Conservation (phyloP, 768 basidiomycete genomes). For the Leccinum subgranulosum region DNA sequence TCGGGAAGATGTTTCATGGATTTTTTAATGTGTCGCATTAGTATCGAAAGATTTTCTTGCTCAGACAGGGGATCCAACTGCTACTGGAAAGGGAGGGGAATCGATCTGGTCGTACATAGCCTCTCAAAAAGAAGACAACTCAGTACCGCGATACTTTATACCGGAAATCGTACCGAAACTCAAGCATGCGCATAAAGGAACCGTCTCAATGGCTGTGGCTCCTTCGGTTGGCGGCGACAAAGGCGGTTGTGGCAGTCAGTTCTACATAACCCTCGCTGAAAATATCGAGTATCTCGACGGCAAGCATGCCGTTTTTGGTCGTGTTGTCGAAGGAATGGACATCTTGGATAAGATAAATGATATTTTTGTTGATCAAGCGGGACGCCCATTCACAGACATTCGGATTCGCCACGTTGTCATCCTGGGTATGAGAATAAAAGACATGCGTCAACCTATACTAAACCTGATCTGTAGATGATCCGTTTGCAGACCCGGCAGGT, state of each 20-base stretch:
- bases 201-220: constrained; percentile 96
- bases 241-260: constrained; percentile 92
- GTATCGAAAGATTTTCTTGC: constrained; percentile 98
- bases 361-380: constrained; percentile 82
- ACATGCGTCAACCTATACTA: not conserved
- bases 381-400: constrained; percentile 90
- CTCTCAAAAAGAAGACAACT: constrained; percentile 35
- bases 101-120: constrained; percentile 79
- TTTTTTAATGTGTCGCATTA: constrained; percentile 29
- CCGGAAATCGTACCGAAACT: constrained; percentile 78
- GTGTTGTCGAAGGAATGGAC: constrained; percentile 91
- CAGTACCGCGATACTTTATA: constrained; percentile 75
- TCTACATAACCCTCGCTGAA: constrained; percentile 91
- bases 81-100: constrained; percentile 91
- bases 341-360: constrained; percentile 93
- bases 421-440: constrained; percentile 54
- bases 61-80: constrained; percentile 94
- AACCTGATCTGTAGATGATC: constrained; percentile 66
- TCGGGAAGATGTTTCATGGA: not conserved
- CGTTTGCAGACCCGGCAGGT: constrained; percentile 84
- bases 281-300: constrained; percentile 95
- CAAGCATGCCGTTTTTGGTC: constrained; percentile 91
- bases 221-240: constrained; percentile 64
- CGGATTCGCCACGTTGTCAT: constrained; percentile 95
- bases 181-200: constrained; percentile 83